Evolutionary conservation across 306 rosid genomes (phyloP), one percentile per base, ranked within the genome.

Genomic region (Quercus aquifolioides): DNA sequence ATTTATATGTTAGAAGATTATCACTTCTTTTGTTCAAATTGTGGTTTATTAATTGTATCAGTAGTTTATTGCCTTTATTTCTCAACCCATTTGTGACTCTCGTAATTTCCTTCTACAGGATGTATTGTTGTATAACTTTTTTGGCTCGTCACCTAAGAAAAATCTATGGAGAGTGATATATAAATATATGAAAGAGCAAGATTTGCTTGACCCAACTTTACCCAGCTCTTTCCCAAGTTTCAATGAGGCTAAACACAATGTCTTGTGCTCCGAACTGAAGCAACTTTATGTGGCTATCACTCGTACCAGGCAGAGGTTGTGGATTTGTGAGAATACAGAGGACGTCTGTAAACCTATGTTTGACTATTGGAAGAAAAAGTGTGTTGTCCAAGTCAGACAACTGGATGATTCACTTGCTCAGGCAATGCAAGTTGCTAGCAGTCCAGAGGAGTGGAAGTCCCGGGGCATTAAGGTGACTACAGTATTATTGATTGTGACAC

Each of bases 341-440:
- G 88, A 80, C 4, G 56, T 81, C 18, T 84, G 79, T 1, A 63
- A 20, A 73, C 97, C 97, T 1, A 70, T 92, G 86, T 92, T 92
- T 84, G 91, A 92, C 30, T 92, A 90, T 75, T 92, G 94, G 97
- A 84, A 71, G 80, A 84, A 80, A 76, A 88, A 85, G 68, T 58
- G 86, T 87, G 87, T 90, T 33, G 96, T 92, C 20, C 97, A 91
- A 76, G 84, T 83, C 51, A 88, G 82, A 76, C 79, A 88, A 69
- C 67, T 92, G 78, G 93, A 89, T 55, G 94, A 84, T 76, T 92
- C 96, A 1, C 92, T 92, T 67, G 94, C 89, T 41, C 92, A 89
- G 65, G 89, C 90, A 21, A 92, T 92, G 94, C 88, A 86, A 87
- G 92, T 87, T 76, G 91, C 92, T 20, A 90, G 97, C 78, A 92